phyloP scores from a whole-genome alignment of 345 rosid genomes.

The Citrus maxima region DNA sequence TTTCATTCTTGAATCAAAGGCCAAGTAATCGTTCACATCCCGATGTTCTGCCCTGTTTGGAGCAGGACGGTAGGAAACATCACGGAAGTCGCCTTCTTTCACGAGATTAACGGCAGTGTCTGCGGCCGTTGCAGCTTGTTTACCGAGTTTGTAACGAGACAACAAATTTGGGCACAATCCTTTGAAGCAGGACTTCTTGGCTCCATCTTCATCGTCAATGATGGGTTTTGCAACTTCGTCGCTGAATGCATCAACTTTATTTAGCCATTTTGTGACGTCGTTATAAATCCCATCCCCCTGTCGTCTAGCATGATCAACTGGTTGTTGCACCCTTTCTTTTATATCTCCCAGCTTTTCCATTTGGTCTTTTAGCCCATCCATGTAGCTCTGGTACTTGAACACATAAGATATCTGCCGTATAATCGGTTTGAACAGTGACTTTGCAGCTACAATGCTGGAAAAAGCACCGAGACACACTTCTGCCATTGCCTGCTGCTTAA shows the following conservation, averaged over 20 bases:
- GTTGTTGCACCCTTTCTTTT: not conserved
- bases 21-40: not conserved
- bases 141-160: not conserved
- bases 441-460: not conserved
- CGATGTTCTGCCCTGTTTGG: accelerated
- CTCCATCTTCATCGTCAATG: not conserved
- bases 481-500: not conserved
- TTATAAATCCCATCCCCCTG: not conserved
- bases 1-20: no score
- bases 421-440: not conserved
- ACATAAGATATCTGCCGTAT: not conserved
- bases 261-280: not conserved
- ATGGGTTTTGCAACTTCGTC: not conserved
- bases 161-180: not conserved
- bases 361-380: not conserved
- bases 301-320: not conserved
- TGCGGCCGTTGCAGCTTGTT: not conserved
- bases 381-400: not conserved
- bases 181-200: not conserved
- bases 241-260: not conserved
- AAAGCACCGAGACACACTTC: no score
- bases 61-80: no score
- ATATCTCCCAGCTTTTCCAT: not conserved
- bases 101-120: not conserved
- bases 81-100: no score